A percentile compares a stretch with the other conserved stretches of the same genome.
Evolutionary conservation across 2,329 filamentous ascomycete species (phyloP).

Genomic region (Epichloe amarillans): DNA sequence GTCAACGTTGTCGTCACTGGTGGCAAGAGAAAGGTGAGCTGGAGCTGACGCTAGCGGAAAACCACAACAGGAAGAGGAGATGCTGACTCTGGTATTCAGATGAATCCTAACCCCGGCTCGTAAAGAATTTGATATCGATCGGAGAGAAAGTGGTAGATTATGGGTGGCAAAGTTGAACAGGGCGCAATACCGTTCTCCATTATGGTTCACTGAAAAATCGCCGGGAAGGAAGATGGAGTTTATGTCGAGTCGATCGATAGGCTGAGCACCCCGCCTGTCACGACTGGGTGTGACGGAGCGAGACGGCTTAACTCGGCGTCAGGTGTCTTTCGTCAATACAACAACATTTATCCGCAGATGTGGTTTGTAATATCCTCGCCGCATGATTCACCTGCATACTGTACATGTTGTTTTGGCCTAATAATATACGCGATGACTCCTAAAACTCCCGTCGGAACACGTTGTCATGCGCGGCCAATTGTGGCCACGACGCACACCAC

Average conservation of each 20-base stretch:
- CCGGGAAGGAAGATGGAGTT: constrained; percentile 21
- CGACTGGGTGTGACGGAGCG: constrained; percentile 23
- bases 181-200: background rate
- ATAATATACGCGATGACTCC: background rate
- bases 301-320: constrained; percentile 25
- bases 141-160: constrained; percentile 13
- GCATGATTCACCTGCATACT: background rate
- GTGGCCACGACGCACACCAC: too few relatives aligned
- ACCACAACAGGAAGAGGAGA: background rate
- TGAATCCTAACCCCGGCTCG: constrained; percentile 75
- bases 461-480: too few relatives aligned
- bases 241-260: constrained; percentile 20
- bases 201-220: constrained; percentile 9
- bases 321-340: constrained; percentile 30
- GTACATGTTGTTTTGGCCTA: background rate
- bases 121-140: constrained; percentile 29
- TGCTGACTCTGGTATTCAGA: constrained; percentile 34
- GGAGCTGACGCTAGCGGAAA: too few relatives aligned
- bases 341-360: constrained; percentile 19
- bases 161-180: constrained; percentile 13
- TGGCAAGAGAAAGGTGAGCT: constrained; percentile 89
- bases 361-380: background rate
- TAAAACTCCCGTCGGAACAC: too few relatives aligned
- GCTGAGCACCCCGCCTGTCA: constrained; percentile 19
- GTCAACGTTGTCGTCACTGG: constrained; percentile 95